Evolutionary conservation across 2,329 filamentous ascomycete species (phyloP).

Genomic region (Colletotrichum lini): DNA sequence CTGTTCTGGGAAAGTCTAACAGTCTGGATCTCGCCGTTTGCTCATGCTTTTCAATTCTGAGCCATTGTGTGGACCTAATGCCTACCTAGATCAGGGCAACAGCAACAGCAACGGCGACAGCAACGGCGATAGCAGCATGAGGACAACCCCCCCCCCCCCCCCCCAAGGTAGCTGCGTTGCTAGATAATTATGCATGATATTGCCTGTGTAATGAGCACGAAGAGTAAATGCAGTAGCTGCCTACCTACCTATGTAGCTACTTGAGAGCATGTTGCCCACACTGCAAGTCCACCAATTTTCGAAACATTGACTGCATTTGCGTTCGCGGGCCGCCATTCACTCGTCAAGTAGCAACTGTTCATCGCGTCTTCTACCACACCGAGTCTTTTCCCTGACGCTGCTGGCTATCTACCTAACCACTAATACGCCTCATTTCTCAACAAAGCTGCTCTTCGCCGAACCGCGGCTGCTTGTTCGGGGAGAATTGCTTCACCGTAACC

Average conservation of each 20-base stretch:
- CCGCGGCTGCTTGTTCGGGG: neutral
- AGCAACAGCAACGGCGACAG: too few relatives aligned
- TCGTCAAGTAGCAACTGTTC: neutral
- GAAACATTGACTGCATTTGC: neutral
- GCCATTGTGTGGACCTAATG: too few relatives aligned
- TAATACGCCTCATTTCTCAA: neutral
- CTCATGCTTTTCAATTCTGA: neutral
- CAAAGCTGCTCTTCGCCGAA: neutral
- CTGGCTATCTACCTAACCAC: neutral
- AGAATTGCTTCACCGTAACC: neutral
- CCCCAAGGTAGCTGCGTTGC: too few relatives aligned
- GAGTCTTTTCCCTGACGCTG: neutral
- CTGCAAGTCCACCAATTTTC: too few relatives aligned
- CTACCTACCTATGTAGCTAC: neutral
- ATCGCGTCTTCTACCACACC: neutral
- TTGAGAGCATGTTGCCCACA: neutral
- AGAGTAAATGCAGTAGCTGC: too few relatives aligned
- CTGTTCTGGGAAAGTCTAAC: constrained; percentile 22
- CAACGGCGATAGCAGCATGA: too few relatives aligned
- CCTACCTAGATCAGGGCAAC: too few relatives aligned
- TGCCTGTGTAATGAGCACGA: too few relatives aligned
- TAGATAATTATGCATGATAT: too few relatives aligned
- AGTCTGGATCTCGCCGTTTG: constrained; percentile 13
- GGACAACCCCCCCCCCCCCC: too few relatives aligned
- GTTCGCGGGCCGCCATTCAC: neutral